Evolutionary conservation across 768 basidiomycete species (phyloP), one percentile per base, ranked within the genome.

Genomic region (Mrakia hoshinonis): DNA sequence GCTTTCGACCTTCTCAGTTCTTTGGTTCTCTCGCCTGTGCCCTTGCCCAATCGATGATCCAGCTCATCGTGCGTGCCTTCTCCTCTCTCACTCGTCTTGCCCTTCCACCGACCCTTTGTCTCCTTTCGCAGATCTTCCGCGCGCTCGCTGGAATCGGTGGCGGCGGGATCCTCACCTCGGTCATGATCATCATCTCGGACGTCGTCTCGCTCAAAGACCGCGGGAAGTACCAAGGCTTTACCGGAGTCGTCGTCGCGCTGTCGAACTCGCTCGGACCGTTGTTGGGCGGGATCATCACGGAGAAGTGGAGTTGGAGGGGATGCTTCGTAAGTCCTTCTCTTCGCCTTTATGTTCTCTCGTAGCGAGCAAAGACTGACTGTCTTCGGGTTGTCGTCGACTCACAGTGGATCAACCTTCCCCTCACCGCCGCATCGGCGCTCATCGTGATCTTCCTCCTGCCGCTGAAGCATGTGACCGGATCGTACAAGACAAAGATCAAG

Each of bases 211-310:
- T 90, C 48, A 84, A 87, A 31, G 86, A 88, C 7, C 49, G 79
- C 73, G 88, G 88, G 31, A 89, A 89, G 79, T 90, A 89, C 75
- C 87, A 89, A 75, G 89, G 89, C 0, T 87, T 89, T 46, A 86
- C 87, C 26, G 85, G 86, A 3, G 85, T 82, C 5, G 82, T 85
- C 15, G 81, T 85, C 24, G 85, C 86, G 0, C 78, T 87, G 13
- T 86, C 87, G 4, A 88, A 86, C 75, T 83, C 85, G 0, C 81
- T 87, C 5, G 88, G 89, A 0, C 89, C 89, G 0, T 80, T 88
- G 0, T 80, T 89, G 4, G 89, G 65, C 18, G 70, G 89, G 67
- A 83, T 83, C 0, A 78, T 90, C 48, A 82, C 86, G 3, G 81
- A 89, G 76, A 85, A 84, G 66, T 85, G 82, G 4, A 83, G 83